Evolutionary conservation across 2,329 filamentous ascomycete species (phyloP).

Genomic region (Exophiala lecanii-corni): DNA sequence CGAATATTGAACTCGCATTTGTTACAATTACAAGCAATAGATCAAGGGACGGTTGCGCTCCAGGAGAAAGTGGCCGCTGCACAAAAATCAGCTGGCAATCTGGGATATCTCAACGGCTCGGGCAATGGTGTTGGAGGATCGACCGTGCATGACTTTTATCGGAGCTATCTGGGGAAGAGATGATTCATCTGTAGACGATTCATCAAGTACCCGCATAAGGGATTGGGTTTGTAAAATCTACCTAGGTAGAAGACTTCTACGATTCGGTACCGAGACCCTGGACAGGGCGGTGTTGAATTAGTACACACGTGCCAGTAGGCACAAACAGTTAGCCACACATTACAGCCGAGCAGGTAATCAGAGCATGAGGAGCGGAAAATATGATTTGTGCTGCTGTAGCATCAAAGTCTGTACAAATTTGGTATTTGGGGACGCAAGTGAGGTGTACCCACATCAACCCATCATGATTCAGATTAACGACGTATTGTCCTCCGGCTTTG

Average conservation of each 20-base stretch:
- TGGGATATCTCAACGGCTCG: constrained; percentile 33
- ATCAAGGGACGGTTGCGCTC: constrained; percentile 73
- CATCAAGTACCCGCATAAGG: no score
- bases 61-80: constrained; percentile 77
- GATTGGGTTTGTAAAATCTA: no score
- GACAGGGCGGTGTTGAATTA: no score
- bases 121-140: constrained; percentile 55
- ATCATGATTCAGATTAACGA: neutral
- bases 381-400: neutral
- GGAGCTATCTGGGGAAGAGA: constrained; percentile 75
- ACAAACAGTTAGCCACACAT: no score
- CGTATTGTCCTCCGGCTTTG: no score
- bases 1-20: constrained; percentile 91
- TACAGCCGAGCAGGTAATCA: no score
- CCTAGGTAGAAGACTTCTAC: no score
- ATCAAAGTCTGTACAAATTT: neutral
- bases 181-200: no score
- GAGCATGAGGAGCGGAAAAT: neutral
- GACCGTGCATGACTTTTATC: constrained; percentile 83
- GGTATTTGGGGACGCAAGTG: neutral
- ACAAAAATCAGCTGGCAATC: constrained; percentile 61
- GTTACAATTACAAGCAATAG: constrained; percentile 87
- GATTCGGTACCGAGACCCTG: no score
- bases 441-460: no score
- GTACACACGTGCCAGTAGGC: no score